Base-by-base conservation (phyloP, 2,329 filamentous ascomycete genomes). In the Alternaria tenuissima region DNA sequence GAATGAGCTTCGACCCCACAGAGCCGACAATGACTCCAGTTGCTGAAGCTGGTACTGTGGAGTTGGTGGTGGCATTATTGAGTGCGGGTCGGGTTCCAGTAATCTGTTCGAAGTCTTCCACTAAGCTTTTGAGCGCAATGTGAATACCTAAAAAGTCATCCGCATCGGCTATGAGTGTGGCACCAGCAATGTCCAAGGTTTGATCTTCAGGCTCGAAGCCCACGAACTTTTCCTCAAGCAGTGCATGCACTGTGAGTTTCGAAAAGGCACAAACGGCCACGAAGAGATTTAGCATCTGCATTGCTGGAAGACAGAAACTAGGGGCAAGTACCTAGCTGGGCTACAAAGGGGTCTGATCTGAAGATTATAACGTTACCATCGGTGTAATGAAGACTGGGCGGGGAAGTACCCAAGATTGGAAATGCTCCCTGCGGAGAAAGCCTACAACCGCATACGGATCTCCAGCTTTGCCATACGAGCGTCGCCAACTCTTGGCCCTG, bases 21-120 rank as follows among this genome's bases (percentile, higher is more conserved):
- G 89, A 91, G 3, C 89, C 89, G 6, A 83, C 87, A 47, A 92
- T 89, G 61, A 91, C 86, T 34, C 87, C 83, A 4, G 64, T 22
- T 32, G 51, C 3, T 20, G 51, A 42, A 24, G 18, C 24, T 14
- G 39, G 43, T 9, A 43, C 7, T 5, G 46, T 49, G 12, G 32
- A 49, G 2, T 38, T 41, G 4, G 22, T 41, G 11, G 49, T 52
- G 49, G 16, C 46, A 7, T 38, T 49, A 1, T 24, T 49, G 30
- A 49, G 5, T 14, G 20, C 46, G 14, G 46, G 46, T 18, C 46
- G 46, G 20, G 3, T 55, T 28, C 66, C 68, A 9, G 66, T 66
- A 16, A 70, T 69, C 28, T 66, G 59, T 22, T 54, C 52, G 16
- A 66, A 55, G 47, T 71, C 68, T 8, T 34, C 32, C 9, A 44